A percentile compares a stretch with the other conserved stretches of the same genome.
These are phyloP conservation scores for Gremmenia infestans DNA, from an alignment of 2,329 filamentous ascomycete genomes.

Conservation along the genomic window DNA sequence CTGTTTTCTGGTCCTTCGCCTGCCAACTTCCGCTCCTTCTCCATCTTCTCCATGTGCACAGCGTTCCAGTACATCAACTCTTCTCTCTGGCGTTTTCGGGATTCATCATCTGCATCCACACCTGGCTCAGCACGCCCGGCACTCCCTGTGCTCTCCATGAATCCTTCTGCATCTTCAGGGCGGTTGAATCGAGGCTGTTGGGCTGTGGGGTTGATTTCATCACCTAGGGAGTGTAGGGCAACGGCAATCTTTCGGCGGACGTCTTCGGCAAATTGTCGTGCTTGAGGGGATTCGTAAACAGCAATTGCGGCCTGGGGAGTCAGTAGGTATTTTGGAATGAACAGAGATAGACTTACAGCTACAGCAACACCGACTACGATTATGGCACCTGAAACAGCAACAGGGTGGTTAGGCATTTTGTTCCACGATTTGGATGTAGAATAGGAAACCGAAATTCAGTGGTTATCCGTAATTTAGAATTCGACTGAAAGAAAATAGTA, in stretches of 20 bases:
- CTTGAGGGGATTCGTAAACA: conserved; percentile 60
- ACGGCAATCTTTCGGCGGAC: conserved; percentile 57
- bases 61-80: conserved; percentile 64
- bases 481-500: not conserved
- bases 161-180: conserved; percentile 62
- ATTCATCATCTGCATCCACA: conserved; percentile 59
- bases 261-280: conserved; percentile 57
- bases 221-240: conserved; percentile 54
- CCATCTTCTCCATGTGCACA: conserved; percentile 45
- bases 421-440: conserved; percentile 1
- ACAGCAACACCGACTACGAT: conserved; percentile 30
- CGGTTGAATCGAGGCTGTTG: conserved; percentile 55
- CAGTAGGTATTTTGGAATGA: conserved; percentile 1
- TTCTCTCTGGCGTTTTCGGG: conserved; percentile 55
- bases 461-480: not conserved
- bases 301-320: conserved; percentile 29
- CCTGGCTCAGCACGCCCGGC: conserved; percentile 36
- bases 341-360: conserved; percentile 24
- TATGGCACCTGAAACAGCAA: conserved; percentile 30
- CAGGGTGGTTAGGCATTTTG: conserved; percentile 31
- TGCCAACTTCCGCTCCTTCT: conserved; percentile 30
- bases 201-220: conserved; percentile 41
- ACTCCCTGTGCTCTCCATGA: conserved; percentile 43
- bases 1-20: conserved; percentile 25
- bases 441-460: not conserved